These are phyloP conservation scores for Ceratobasidium sp. DNA, from an alignment of 1,284 basidiomycete genomes.

Conservation along the genomic window DNA sequence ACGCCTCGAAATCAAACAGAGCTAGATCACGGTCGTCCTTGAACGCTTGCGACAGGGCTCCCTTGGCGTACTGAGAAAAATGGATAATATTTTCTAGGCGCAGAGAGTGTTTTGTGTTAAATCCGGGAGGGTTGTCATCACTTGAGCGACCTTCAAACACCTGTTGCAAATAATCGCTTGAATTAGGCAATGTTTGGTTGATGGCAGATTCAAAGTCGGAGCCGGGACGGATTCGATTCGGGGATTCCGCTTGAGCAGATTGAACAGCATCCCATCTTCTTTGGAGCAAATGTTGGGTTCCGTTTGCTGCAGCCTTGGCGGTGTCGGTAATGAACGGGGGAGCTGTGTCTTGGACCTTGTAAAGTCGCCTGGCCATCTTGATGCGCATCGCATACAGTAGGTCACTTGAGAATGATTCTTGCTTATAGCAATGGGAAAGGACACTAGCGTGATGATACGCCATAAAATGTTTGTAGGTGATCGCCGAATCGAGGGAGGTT, in stretches of 20 bases:
- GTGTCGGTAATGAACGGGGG: constrained; percentile 43
- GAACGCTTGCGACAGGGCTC: neutral
- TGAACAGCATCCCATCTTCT: constrained; percentile 48
- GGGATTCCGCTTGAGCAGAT: neutral
- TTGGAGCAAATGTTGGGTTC: constrained; percentile 26
- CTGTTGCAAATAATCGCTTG: too few relatives aligned
- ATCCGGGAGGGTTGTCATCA: too few relatives aligned
- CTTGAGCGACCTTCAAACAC: too few relatives aligned
- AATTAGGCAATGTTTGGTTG: constrained; percentile 31
- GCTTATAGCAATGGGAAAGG: neutral
- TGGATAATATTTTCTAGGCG: neutral
- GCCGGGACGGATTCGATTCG: neutral
- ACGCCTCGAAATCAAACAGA: constrained; percentile 1
- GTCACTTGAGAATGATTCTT: constrained; percentile 27
- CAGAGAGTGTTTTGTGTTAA: neutral
- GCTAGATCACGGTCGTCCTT: neutral
- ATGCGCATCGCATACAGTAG: constrained; percentile 36
- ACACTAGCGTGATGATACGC: constrained; percentile 6
- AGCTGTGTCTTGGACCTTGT: constrained; percentile 40
- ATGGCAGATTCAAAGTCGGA: neutral
- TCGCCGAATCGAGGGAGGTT: constrained; percentile 48
- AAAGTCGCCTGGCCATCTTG: constrained; percentile 33
- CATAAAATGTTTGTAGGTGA: constrained; percentile 40
- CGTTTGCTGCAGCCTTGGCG: constrained; percentile 43
- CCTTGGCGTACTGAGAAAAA: neutral